These are phyloP conservation scores for Moricandia arvensis DNA, from an alignment of 345 rosid genomes.

Conservation along the genomic window DNA sequence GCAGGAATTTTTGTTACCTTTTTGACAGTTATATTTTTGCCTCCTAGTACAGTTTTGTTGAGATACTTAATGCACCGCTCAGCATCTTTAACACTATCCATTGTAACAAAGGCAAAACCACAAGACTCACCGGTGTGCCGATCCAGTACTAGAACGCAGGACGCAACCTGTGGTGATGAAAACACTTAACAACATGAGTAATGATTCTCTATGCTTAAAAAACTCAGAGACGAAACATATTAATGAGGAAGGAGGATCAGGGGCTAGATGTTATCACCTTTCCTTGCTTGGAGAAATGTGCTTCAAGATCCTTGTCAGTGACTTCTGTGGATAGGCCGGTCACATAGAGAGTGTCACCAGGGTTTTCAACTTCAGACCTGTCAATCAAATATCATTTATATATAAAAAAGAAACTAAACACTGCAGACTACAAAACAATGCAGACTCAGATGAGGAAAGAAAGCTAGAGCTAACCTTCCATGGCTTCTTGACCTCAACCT, in stretches of 20 bases:
- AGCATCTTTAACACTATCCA: slow-evolving; percentile 79
- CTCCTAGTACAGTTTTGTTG: slow-evolving; percentile 92
- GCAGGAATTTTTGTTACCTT: slow-evolving; percentile 62
- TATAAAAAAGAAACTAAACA: not conserved
- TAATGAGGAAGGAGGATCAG: not conserved
- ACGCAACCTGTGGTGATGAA: slow-evolving; percentile 58
- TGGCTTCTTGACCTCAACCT: not conserved
- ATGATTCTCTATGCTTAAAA: not conserved
- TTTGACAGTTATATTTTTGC: slow-evolving; percentile 93
- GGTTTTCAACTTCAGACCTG: slow-evolving; percentile 52
- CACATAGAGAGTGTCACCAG: slow-evolving; percentile 86
- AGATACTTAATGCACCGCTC: slow-evolving; percentile 88
- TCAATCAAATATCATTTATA: not conserved
- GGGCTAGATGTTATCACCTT: slow-evolving; percentile 50
- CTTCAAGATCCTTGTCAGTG: slow-evolving; percentile 80
- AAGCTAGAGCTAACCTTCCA: slow-evolving; percentile 59
- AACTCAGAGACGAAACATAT: not conserved
- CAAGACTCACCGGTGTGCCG: slow-evolving; percentile 91
- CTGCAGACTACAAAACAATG: not conserved
- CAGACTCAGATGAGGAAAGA: not conserved
- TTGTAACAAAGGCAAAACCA: slow-evolving; percentile 93
- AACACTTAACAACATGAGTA: not conserved
- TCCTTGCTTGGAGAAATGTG: slow-evolving; percentile 96
- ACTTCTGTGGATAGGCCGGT: slow-evolving; percentile 95
- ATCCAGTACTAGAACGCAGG: slow-evolving; percentile 88